phyloP scores from a whole-genome alignment of 2,329 filamentous ascomycete species.

The Chaetomium sp. region DNA sequence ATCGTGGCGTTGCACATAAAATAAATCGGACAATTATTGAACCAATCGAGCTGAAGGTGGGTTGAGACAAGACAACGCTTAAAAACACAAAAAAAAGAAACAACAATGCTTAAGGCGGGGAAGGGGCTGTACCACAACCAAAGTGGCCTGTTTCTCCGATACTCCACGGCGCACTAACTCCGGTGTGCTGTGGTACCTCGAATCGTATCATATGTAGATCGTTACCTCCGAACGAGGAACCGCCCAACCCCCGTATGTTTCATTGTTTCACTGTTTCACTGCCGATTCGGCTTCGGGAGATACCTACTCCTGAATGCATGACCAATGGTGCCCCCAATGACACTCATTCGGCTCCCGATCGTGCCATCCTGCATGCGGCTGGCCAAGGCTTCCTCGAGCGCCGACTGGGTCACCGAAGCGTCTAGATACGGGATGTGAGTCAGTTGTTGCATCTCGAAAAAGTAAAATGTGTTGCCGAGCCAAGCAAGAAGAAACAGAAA shows the following conservation, averaged over 20 bases:
- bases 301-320: conserved; percentile 60
- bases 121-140: not conserved
- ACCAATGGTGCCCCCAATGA: conserved; percentile 59
- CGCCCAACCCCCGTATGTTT: too few relatives aligned
- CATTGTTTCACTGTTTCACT: not conserved
- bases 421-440: conserved; percentile 40
- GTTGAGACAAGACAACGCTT: too few relatives aligned
- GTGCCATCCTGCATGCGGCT: conserved; percentile 62
- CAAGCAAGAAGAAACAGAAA: not conserved
- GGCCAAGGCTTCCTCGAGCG: conserved; percentile 69
- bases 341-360: conserved; percentile 59
- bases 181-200: not conserved
- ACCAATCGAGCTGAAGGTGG: too few relatives aligned
- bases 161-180: not conserved
- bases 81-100: too few relatives aligned
- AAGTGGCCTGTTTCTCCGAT: not conserved
- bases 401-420: conserved; percentile 73
- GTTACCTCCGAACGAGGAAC: too few relatives aligned
- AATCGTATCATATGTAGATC: too few relatives aligned
- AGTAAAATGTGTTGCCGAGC: not conserved
- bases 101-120: too few relatives aligned
- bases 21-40: too few relatives aligned
- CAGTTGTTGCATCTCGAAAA: conserved; percentile 2
- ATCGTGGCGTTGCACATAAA: too few relatives aligned
- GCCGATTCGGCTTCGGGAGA: conserved; percentile 29